Evolutionary conservation across 257 asterid species (phyloP), one percentile per base, ranked within the genome.

Genomic region (Paraleonurus japonicus): DNA sequence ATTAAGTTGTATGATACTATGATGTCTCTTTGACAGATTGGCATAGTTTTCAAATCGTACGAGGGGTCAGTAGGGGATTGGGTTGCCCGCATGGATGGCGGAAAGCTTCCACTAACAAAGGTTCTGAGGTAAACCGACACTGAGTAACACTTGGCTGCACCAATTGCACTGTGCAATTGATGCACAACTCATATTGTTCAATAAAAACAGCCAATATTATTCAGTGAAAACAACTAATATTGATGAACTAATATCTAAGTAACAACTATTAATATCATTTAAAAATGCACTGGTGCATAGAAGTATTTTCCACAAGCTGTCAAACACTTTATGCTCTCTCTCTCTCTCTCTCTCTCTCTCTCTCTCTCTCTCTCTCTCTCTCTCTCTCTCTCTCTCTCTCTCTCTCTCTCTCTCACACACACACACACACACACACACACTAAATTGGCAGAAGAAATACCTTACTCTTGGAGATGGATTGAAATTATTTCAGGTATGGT

Each of bases 11-110:
- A 19, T 53, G 43, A 62, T 48, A 67, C 66, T 71, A 19, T 53
- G 43, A 62, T 48, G 70, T 69, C 57, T 78, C 63, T 60, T 81
- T 72, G 65, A 35, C 75, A 88, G 95, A 77, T 88, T 41, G 79
- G 88, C 81, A 72, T 88, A 74, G 91, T 79, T 23, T 55, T 85
- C 65, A 88, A 77, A 83, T 75, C 80, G 28, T 85, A 88, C 12
- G 88, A 85, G 80, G 85, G 85, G n/a, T 88, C 89, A 6, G 16
- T 88, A 27, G 91, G 89, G 39, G 95, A 88, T 51, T 77, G 75
- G 65, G 70, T 88, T 76, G 85, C 83, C 33, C 82, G 51, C 24
- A 58, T 73, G 62, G 82, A 84, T 71, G 88, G 85, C 27, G 91
- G 89, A 53, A 88, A 85, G 81, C 88, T 88, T 76, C 82, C 81